phyloP scores from a whole-genome alignment of 495 filamentous ascomycete species.

The Cudoniella acicularis region DNA sequence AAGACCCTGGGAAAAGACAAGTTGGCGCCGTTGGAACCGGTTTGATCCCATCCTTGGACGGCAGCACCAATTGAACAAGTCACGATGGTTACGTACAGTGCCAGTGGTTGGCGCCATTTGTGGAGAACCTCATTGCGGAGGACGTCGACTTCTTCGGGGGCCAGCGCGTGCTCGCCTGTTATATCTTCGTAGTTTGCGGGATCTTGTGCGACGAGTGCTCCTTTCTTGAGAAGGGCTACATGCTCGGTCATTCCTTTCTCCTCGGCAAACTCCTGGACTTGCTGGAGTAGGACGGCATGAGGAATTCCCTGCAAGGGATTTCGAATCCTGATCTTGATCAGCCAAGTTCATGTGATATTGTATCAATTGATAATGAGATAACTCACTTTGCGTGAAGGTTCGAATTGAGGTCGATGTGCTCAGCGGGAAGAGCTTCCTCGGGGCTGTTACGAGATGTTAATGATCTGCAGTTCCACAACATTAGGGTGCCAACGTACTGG shows the following conservation, averaged over 20 bases:
- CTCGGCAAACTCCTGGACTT: conserved; percentile 50
- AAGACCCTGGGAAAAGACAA: conserved; percentile 18
- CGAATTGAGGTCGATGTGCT: conserved; percentile 37
- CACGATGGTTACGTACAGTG: conserved; percentile 34
- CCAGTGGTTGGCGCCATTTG: conserved; percentile 60
- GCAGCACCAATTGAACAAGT: conserved; percentile 70
- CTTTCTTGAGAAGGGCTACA: conserved; percentile 46
- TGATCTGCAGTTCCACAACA: background rate
- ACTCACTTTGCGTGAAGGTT: conserved; percentile 47
- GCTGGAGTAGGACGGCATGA: conserved; percentile 42
- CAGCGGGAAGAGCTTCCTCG: conserved; percentile 37
- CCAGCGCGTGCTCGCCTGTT: conserved; percentile 42
- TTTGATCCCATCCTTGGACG: conserved; percentile 66
- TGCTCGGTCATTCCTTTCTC: conserved; percentile 49
- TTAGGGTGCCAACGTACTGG: background rate
- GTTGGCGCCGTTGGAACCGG: conserved; percentile 18
- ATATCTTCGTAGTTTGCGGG: conserved; percentile 49
- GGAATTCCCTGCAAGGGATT: conserved; percentile 58
- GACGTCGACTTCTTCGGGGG: conserved; percentile 44
- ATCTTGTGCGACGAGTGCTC: conserved; percentile 61
- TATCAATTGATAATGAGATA: background rate
- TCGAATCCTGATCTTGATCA: conserved; percentile 28
- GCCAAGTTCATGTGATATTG: background rate
- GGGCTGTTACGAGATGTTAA: background rate
- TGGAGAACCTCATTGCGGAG: conserved; percentile 53